These are phyloP conservation scores for Ophiostoma ulmi DNA, from an alignment of 2,329 filamentous ascomycete genomes.

Conservation along the genomic window DNA sequence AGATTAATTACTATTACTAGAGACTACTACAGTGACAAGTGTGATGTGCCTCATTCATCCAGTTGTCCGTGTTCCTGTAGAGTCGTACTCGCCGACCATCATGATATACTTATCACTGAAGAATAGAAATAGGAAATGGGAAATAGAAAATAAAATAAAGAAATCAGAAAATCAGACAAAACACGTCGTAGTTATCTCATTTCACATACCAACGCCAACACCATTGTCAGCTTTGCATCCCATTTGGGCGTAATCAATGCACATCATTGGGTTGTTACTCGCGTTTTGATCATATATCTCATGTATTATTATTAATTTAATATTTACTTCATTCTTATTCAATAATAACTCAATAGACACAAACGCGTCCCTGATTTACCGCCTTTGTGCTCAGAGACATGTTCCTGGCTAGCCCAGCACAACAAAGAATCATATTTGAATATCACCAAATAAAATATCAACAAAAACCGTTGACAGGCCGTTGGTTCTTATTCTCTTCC, in stretches of 20 bases:
- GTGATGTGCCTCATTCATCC: background rate
- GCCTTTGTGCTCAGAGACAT: background rate
- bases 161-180: background rate
- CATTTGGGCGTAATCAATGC: background rate
- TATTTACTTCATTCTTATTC: too few species aligned
- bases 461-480: background rate
- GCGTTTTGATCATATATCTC: background rate
- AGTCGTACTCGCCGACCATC: background rate
- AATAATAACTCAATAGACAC: too few species aligned
- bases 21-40: too few species aligned
- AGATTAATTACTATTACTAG: too few species aligned
- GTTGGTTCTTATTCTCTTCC: background rate
- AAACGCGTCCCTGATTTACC: too few species aligned
- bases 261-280: background rate
- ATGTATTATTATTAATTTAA: too few species aligned
- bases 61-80: background rate
- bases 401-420: background rate
- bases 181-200: background rate
- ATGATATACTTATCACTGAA: background rate
- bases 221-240: background rate
- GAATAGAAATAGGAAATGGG: too few species aligned
- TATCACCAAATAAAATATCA: background rate
- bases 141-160: too few species aligned
- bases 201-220: background rate
- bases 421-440: background rate